Percentiles rank a stretch among this genome's conserved stretches.
Conservation (phyloP, 192 early-diverging fungal species). For the Mortierella alpina region DNA sequence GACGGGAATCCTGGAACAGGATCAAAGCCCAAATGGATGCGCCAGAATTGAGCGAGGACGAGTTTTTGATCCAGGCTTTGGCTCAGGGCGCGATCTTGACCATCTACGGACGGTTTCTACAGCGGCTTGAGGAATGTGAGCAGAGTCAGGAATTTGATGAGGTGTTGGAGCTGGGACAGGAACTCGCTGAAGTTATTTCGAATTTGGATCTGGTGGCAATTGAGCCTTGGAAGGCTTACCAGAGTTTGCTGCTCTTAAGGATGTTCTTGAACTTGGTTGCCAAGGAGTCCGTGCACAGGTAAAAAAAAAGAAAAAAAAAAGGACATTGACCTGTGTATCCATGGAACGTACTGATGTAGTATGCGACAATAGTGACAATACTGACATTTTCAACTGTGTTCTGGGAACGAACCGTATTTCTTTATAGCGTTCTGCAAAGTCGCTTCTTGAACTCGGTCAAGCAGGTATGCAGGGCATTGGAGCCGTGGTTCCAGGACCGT, state of each 20-base stretch:
- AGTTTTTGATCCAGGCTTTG: constrained; percentile 29
- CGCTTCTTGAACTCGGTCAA: constrained; percentile 41
- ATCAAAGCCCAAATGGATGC: constrained; percentile 25
- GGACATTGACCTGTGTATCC: too few species aligned
- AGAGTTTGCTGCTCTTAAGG: constrained; percentile 30
- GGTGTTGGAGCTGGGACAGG: constrained; percentile 36
- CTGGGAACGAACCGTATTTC: background rate
- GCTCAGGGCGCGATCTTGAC: constrained; percentile 38
- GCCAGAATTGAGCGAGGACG: constrained; percentile 43
- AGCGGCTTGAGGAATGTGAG: constrained; percentile 32
- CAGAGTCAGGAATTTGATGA: constrained; percentile 42
- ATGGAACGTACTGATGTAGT: too few species aligned
- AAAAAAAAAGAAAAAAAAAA: background rate
- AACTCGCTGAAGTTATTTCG: constrained; percentile 38
- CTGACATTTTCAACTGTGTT: background rate
- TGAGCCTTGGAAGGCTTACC: constrained; percentile 50
- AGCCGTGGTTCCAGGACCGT: constrained; percentile 41
- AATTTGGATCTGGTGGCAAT: constrained; percentile 31
- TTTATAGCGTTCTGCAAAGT: constrained; percentile 34
- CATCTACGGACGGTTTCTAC: constrained; percentile 31
- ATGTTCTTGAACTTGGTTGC: constrained; percentile 49
- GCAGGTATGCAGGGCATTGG: constrained; percentile 34
- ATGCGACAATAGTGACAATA: too few species aligned
- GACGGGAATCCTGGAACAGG: constrained; percentile 31
- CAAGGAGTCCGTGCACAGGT: constrained; percentile 51